A percentile compares a stretch with the other conserved stretches of the same genome.
phyloP scores from a whole-genome alignment of 2,329 filamentous ascomycete genomes.

The Chaetomium strumarium region DNA sequence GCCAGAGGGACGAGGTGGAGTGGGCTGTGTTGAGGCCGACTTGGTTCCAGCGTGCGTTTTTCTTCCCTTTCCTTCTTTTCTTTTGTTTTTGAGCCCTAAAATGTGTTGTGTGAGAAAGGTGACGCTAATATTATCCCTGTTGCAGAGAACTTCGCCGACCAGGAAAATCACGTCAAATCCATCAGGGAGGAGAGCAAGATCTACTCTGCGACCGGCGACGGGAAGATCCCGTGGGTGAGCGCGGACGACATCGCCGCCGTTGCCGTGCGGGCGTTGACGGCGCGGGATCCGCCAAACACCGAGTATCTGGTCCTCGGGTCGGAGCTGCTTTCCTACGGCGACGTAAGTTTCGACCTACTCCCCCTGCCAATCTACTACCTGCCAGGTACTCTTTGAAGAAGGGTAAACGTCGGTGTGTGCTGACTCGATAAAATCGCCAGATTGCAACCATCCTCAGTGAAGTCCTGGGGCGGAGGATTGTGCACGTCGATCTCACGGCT shows the following conservation, averaged over 20 bases:
- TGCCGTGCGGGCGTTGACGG: conserved; percentile 36
- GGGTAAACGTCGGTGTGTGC: too few species aligned
- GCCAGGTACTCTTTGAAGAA: not conserved
- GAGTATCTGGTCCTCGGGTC: conserved; percentile 36
- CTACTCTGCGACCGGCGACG: conserved; percentile 38
- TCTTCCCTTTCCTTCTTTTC: not conserved
- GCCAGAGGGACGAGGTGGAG: conserved; percentile 31
- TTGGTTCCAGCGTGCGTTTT: conserved; percentile 42
- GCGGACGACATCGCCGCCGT: conserved; percentile 42
- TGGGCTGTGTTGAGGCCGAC: conserved; percentile 41
- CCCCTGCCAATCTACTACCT: too few species aligned
- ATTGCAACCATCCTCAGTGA: conserved; percentile 32
- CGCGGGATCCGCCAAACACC: conserved; percentile 34
- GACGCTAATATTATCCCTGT: not conserved
- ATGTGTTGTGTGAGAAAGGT: not conserved
- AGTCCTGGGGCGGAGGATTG: conserved; percentile 30
- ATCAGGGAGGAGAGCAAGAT: conserved; percentile 37
- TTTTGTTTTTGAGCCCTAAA: not conserved
- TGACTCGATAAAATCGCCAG: conserved; percentile 14
- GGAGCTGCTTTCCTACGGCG: conserved; percentile 32
- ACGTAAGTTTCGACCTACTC: too few species aligned
- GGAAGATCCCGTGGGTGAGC: conserved; percentile 42
- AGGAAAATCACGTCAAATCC: conserved; percentile 21
- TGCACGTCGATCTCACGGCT: conserved; percentile 31
- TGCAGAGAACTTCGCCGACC: conserved; percentile 40